Evolutionary conservation across 768 basidiomycete genomes (phyloP).

Genomic region (Leucosporidium scottii): DNA sequence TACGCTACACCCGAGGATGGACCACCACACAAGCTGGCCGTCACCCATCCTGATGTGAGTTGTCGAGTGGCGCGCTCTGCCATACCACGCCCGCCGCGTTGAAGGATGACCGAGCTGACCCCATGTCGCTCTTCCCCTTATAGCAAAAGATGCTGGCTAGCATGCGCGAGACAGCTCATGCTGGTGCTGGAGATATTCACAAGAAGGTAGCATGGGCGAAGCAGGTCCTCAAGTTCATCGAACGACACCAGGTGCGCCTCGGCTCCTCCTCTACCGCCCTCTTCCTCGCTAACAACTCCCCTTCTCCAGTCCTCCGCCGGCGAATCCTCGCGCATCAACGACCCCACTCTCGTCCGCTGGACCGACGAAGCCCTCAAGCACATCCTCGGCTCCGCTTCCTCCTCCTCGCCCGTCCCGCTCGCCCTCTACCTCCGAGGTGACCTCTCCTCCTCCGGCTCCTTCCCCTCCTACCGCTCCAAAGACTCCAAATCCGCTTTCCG

Average conservation of each 20-base stretch:
- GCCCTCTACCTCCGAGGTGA: constrained; percentile 69
- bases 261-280: constrained; percentile 38
- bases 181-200: constrained; percentile 17
- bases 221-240: constrained; percentile 73
- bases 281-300: constrained; percentile 13
- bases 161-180: constrained; percentile 25
- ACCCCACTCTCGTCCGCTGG: constrained; percentile 57
- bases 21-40: constrained; percentile 28
- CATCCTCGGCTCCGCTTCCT: constrained; percentile 50
- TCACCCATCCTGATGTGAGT: constrained; percentile 20
- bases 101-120: neutral
- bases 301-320: constrained; percentile 39
- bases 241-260: constrained; percentile 47
- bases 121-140: too few species aligned
- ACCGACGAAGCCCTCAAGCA: constrained; percentile 59
- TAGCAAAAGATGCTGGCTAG: constrained; percentile 27
- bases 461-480: constrained; percentile 57
- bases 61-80: too few species aligned
- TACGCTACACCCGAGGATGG: constrained; percentile 29
- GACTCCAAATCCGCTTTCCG: constrained; percentile 77
- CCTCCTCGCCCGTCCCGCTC: constrained; percentile 53
- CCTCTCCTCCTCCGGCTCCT: constrained; percentile 64
- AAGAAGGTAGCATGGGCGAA: constrained; percentile 66
- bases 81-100: neutral
- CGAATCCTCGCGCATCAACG: constrained; percentile 54